A percentile compares a stretch with the other conserved stretches of the same genome.
These are phyloP conservation scores for Quercus variabilis DNA, from an alignment of 306 rosid genomes.

Conservation along the genomic window DNA sequence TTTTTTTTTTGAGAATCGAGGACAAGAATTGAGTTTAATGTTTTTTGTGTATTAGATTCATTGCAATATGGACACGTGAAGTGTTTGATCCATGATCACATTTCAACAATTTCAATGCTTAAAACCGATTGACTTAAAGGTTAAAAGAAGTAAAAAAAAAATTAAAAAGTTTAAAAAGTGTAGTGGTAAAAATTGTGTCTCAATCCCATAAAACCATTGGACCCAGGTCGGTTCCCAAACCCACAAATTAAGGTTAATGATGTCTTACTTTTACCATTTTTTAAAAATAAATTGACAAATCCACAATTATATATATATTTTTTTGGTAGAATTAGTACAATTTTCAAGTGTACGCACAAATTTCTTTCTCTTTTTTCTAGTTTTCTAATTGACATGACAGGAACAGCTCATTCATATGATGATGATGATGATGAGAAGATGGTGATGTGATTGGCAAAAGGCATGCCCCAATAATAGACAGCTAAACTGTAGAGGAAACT, in stretches of 20 bases:
- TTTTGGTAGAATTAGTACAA: background rate
- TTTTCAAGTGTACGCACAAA: background rate
- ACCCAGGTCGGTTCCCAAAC: no score
- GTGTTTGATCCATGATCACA: no score
- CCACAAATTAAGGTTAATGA: background rate
- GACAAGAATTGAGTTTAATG: no score
- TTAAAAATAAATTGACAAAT: background rate
- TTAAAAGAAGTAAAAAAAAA: no score
- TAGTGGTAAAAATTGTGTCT: no score
- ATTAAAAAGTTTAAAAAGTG: no score
- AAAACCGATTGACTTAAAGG: no score
- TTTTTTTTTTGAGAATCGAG: no score
- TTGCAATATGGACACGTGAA: no score
- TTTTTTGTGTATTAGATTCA: no score
- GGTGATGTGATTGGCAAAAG: slow-evolving; percentile 66
- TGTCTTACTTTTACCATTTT: background rate
- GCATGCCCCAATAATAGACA: slow-evolving; percentile 48
- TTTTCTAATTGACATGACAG: slow-evolving; percentile 48
- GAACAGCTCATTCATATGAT: slow-evolving; percentile 76
- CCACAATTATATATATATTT: background rate
- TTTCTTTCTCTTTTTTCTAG: background rate
- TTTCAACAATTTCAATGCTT: no score
- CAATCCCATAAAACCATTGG: no score
- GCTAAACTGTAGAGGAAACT: slow-evolving; percentile 11
- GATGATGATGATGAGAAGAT: slow-evolving; percentile 26